These are phyloP conservation scores for Ophiostoma fasciatum DNA, from an alignment of 2,329 filamentous ascomycete species.

Conservation along the genomic window DNA sequence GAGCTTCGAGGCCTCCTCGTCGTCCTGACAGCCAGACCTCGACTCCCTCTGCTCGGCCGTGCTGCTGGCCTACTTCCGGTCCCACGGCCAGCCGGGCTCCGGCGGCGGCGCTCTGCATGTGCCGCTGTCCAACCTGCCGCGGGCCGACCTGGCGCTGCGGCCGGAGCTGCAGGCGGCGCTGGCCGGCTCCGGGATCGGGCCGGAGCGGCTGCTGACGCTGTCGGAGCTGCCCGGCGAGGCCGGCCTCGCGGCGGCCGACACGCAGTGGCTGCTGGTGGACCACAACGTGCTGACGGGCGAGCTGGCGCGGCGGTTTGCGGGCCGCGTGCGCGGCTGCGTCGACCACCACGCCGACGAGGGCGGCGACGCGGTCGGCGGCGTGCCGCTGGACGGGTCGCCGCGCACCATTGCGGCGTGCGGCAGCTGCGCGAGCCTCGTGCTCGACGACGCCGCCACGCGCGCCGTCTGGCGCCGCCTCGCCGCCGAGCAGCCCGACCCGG, in stretches of 20 bases:
- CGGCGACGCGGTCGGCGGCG: slow-evolving; percentile 26
- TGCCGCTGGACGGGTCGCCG: slow-evolving; percentile 28
- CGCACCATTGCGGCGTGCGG: slow-evolving; percentile 52
- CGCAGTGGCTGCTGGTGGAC: slow-evolving; percentile 62
- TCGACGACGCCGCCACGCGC: slow-evolving; percentile 34
- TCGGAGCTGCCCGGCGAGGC: slow-evolving; percentile 30
- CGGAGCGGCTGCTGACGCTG: slow-evolving; percentile 24
- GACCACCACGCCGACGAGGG: slow-evolving; percentile 70
- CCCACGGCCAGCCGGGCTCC: slow-evolving; percentile 35
- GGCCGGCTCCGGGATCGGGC: slow-evolving; percentile 19
- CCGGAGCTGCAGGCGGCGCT: slow-evolving; percentile 58
- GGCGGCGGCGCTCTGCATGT: slow-evolving; percentile 53
- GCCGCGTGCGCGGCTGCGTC: slow-evolving; percentile 47
- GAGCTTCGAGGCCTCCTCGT: too few species aligned
- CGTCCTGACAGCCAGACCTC: slow-evolving; percentile 58
- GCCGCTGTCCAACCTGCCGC: slow-evolving; percentile 57
- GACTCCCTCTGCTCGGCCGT: slow-evolving; percentile 67
- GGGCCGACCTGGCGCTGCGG: slow-evolving; percentile 53
- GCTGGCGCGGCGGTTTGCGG: slow-evolving; percentile 28
- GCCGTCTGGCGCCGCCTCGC: slow-evolving; percentile 40
- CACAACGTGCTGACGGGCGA: slow-evolving; percentile 58
- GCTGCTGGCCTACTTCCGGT: slow-evolving; percentile 59
- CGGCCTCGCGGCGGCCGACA: slow-evolving; percentile 39
- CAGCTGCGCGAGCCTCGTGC: slow-evolving; percentile 58
- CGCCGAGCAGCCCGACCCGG: slow-evolving; percentile 23